Evolutionary conservation across 257 asterid species (phyloP).

Genomic region (Forsythia viridissima): DNA sequence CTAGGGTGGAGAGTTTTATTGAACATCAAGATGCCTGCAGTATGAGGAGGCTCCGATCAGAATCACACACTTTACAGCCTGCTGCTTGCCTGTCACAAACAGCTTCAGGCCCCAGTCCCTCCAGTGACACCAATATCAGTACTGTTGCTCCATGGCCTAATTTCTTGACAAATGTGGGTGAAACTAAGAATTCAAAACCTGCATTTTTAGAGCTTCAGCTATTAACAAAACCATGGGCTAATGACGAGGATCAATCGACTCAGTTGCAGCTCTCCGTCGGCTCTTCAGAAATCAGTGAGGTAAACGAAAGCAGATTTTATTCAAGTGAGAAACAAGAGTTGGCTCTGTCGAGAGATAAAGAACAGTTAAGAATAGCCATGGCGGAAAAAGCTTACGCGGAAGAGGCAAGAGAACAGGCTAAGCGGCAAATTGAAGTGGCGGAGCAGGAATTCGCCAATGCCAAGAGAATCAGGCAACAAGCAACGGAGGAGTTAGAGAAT

Average conservation of each 20-base stretch:
- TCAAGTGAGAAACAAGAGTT: neutral
- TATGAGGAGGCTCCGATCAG: slow-evolving; percentile 39
- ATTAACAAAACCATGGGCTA: slow-evolving; percentile 18
- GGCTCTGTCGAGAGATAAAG: neutral
- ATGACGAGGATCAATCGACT: slow-evolving; percentile 33
- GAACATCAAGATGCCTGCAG: slow-evolving; percentile 60
- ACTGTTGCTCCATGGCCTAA: slow-evolving; percentile 30
- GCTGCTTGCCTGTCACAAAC: slow-evolving; percentile 39
- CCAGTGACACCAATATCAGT: slow-evolving; percentile 42
- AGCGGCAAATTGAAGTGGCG: slow-evolving; percentile 68
- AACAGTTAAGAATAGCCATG: slow-evolving; percentile 47
- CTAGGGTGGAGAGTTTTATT: slow-evolving; percentile 61
- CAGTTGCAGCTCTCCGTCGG: slow-evolving; percentile 51
- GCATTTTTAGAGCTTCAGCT: slow-evolving; percentile 48
- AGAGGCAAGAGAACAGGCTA: slow-evolving; percentile 66
- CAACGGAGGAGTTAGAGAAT: slow-evolving; percentile 59
- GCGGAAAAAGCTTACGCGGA: slow-evolving; percentile 76
- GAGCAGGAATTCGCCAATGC: slow-evolving; percentile 77
- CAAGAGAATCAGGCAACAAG: slow-evolving; percentile 73
- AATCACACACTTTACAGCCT: slow-evolving; percentile 31
- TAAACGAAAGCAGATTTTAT: slow-evolving; percentile 14
- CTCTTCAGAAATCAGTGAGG: slow-evolving; percentile 29
- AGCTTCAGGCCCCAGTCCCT: slow-evolving; percentile 47
- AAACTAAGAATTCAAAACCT: neutral
- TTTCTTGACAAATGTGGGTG: slow-evolving; percentile 16